phyloP scores from a whole-genome alignment of 148 eudicot genomes.

The Amaranthus palmeri region DNA sequence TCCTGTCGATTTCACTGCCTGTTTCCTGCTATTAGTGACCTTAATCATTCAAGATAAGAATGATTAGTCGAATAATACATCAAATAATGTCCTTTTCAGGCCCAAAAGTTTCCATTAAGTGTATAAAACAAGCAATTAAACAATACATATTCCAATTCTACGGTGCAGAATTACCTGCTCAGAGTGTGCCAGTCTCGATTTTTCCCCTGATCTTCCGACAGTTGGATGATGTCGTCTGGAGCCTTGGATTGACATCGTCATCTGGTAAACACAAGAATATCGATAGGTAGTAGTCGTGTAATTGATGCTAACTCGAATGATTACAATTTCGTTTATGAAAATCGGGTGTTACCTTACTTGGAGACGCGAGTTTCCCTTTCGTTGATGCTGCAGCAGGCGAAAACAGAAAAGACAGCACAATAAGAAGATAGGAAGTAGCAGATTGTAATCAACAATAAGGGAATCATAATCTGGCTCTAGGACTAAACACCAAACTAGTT shows the following conservation, averaged over 20 bases:
- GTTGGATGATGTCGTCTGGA: conserved; percentile 14
- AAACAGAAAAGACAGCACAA: not conserved
- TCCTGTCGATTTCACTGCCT: conserved; percentile 30
- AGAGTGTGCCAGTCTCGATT: conserved; percentile 13
- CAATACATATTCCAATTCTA: conserved; percentile 12
- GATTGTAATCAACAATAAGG: no score
- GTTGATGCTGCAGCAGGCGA: conserved; percentile 27
- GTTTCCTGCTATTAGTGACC: conserved; percentile 22
- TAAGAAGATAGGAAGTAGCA: not conserved
- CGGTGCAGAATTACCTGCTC: conserved; percentile 22
- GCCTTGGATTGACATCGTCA: conserved; percentile 23
- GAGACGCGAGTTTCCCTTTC: conserved; percentile 28
- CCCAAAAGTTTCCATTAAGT: not conserved
- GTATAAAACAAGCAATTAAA: not conserved
- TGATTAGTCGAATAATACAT: conserved; percentile 14
- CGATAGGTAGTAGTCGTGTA: not conserved
- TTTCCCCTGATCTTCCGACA: conserved; percentile 22
- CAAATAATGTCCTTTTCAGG: conserved; percentile 1
- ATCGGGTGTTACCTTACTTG: conserved; percentile 25
- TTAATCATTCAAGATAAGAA: conserved; percentile 17
- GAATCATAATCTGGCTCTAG: no score
- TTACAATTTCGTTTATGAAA: not conserved
- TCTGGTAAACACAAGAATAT: conserved; percentile 21
- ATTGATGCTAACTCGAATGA: not conserved
- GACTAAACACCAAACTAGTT: no score